phyloP scores from a whole-genome alignment of 768 basidiomycete species.

The Boletus rubescentipes region DNA sequence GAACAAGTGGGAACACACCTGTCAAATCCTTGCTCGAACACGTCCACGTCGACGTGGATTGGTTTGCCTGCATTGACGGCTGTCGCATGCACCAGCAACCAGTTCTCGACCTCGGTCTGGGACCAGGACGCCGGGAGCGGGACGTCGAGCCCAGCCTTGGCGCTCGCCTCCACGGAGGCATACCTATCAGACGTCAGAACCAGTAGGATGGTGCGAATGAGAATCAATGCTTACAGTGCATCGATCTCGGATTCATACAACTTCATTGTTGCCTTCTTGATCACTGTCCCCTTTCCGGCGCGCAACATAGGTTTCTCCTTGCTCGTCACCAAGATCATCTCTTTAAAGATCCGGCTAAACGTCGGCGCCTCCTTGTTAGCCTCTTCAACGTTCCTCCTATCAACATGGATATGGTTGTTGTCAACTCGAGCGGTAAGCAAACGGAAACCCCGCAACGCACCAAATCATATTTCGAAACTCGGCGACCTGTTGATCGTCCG shows the following conservation, averaged over 20 bases:
- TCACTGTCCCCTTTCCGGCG: constrained; percentile 47
- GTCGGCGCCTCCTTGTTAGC: constrained; percentile 41
- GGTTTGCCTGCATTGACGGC: constrained; percentile 11
- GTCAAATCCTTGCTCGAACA: constrained; percentile 38
- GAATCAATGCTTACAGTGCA: constrained; percentile 32
- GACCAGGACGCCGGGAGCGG: constrained; percentile 29
- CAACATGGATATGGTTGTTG: not conserved
- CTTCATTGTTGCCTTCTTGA: constrained; percentile 38
- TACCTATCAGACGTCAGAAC: constrained; percentile 23
- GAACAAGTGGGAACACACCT: constrained; percentile 20
- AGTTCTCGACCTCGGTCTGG: constrained; percentile 18
- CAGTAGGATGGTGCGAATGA: not conserved
- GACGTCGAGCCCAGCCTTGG: constrained; percentile 19
- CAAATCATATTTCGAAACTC: constrained; percentile 38
- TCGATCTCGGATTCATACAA: constrained; percentile 48
- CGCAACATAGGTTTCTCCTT: constrained; percentile 44
- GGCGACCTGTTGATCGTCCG: constrained; percentile 26
- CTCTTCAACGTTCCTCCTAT: constrained; percentile 40
- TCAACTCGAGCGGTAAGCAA: not conserved
- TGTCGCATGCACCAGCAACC: constrained; percentile 27
- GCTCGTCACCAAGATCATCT: constrained; percentile 49
- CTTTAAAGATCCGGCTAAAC: constrained; percentile 47
- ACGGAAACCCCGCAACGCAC: not conserved
- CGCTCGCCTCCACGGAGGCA: constrained; percentile 25
- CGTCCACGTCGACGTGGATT: constrained; percentile 11